These are phyloP conservation scores for Chlorencoelia australis DNA, from an alignment of 2,329 filamentous ascomycete species.

Conservation along the genomic window DNA sequence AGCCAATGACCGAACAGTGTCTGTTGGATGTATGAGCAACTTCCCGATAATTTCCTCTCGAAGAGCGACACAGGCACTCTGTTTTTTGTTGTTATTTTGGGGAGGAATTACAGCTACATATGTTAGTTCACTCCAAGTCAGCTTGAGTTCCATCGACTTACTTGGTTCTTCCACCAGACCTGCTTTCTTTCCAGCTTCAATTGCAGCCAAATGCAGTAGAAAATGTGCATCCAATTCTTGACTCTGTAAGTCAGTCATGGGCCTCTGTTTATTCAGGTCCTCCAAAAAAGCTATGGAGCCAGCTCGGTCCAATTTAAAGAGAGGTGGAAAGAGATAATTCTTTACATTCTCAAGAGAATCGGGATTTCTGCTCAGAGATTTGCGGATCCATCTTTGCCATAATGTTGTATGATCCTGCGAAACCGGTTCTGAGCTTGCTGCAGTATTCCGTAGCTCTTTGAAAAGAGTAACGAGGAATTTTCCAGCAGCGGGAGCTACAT, in stretches of 20 bases:
- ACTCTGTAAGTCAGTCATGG: slow-evolving; percentile 35
- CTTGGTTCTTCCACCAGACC: slow-evolving; percentile 61
- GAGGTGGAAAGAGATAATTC: slow-evolving; percentile 51
- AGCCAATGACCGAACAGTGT: slow-evolving; percentile 65
- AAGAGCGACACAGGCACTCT: slow-evolving; percentile 27
- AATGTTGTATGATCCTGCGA: slow-evolving; percentile 19
- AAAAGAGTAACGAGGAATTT: slow-evolving; percentile 52
- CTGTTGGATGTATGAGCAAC: slow-evolving; percentile 45
- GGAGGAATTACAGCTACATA: slow-evolving; percentile 22
- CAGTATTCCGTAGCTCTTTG: slow-evolving; percentile 29
- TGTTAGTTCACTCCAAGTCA: slow-evolving; percentile 6
- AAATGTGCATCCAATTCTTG: slow-evolving; percentile 42
- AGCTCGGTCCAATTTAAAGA: slow-evolving; percentile 48
- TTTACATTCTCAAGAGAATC: slow-evolving; percentile 52
- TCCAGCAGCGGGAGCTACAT: slow-evolving; percentile 49
- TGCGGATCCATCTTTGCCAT: slow-evolving; percentile 49
- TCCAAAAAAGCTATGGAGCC: slow-evolving; percentile 48
- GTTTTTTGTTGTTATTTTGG: slow-evolving; percentile 29
- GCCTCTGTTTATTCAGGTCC: slow-evolving; percentile 41
- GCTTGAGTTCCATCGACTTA: slow-evolving; percentile 25
- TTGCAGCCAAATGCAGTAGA: slow-evolving; percentile 52
- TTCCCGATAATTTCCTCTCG: slow-evolving; percentile 37
- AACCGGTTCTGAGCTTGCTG: slow-evolving; percentile 27
- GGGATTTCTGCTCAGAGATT: slow-evolving; percentile 38
- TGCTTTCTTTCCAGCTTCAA: slow-evolving; percentile 61